Evolutionary conservation across 352 stramenopile genomes (phyloP), one percentile per base, ranked within the genome.

Genomic region (Aphanomyces cochlioides): DNA sequence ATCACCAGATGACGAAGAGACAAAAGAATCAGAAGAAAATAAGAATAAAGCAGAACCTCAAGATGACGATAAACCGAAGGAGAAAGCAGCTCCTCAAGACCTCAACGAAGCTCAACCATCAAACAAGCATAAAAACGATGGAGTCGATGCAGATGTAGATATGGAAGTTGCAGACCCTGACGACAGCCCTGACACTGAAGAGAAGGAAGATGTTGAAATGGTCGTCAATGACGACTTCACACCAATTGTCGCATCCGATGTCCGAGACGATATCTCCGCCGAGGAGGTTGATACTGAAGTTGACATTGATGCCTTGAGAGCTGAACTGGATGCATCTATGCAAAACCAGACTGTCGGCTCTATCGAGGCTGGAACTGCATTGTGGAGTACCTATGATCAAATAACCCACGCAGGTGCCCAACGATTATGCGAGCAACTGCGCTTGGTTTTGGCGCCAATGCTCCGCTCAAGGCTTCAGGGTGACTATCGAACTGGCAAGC

Each of bases 401-500:
- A 80, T 98, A 47, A 99, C 96, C 17, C 83, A 90, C 48, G 88
- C 87, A 39, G 77, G 98, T 19, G 96, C 97, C 2, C 84, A 98
- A 71, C 85, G 97, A 5, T 79, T 99, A 28, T 99, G 97, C 66
- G 98, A 99, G 80, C 97, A 99, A 74, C 86, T 99, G 13, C 87
- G 97, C 2, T 83, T 99, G 54, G 93, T 99, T 5, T 90, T 99
- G 73, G 97, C 99, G 76, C 97, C 98, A 3, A 97, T 98, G 77
- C 85, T 99, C 63, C 95, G 96, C 21, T 97, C 94, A 19, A 98
- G 98, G 78, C 80, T 99, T 13, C 89, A 97, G 75, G 98, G 98
- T 10, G 97, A 99, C 75, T 99, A 99, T 78, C 88, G 97, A 4
- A 99, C 97, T 8, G 98, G 98, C 41, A 99, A 99, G 79, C 85